Conservation (phyloP, 192 early-diverging fungal species). For the Martensiomyces pterosporus region DNA sequence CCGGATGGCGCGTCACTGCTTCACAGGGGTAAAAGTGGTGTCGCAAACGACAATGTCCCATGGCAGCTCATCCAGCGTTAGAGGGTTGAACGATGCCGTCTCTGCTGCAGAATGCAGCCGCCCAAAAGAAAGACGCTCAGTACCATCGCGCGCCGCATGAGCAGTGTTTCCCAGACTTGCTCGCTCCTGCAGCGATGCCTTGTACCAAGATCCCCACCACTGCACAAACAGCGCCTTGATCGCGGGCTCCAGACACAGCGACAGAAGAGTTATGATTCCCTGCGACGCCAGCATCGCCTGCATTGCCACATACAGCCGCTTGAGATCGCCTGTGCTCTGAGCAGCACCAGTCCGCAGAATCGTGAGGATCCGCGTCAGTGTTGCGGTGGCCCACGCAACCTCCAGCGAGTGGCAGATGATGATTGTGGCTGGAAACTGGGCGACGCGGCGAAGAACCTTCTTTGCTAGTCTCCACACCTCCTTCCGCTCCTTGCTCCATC, state of each 20-base stretch:
- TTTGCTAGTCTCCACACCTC: slow-evolving; percentile 22
- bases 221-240: slow-evolving; percentile 8
- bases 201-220: slow-evolving; percentile 3
- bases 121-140: too few species aligned
- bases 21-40: too few species aligned
- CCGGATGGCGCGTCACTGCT: too few species aligned
- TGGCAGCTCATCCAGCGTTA: slow-evolving; percentile 8
- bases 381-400: slow-evolving; percentile 27
- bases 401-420: slow-evolving; percentile 22
- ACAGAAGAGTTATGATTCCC: slow-evolving; percentile 21
- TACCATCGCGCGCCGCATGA: not conserved
- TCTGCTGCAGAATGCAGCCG: too few species aligned
- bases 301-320: slow-evolving; percentile 23
- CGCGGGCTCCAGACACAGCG: slow-evolving; percentile 18
- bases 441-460: slow-evolving; percentile 29
- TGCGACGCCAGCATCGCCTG: slow-evolving; percentile 26
- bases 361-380: slow-evolving; percentile 14
- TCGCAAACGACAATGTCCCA: slow-evolving; percentile 12
- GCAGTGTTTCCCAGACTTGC: not conserved
- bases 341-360: slow-evolving; percentile 7
- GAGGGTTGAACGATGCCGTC: not conserved
- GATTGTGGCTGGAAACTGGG: slow-evolving; percentile 29
- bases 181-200: not conserved
- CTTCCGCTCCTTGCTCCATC: slow-evolving; percentile 1
- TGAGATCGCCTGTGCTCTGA: slow-evolving; percentile 6